Evolutionary conservation across 306 rosid species (phyloP).

Genomic region (Prunus salicina): DNA sequence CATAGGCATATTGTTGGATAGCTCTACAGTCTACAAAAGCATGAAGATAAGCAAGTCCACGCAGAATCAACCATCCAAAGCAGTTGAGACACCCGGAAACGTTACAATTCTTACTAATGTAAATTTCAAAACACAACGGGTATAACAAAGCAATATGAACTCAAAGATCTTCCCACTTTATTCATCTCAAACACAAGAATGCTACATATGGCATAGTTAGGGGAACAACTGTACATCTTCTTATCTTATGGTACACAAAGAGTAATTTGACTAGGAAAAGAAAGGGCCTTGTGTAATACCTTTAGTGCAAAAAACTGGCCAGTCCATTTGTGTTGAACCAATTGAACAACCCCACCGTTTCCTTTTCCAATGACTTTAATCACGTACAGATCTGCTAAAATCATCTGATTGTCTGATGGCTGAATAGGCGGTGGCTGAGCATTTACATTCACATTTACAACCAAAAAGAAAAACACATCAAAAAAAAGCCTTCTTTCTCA

Average conservation of each 20-base stretch:
- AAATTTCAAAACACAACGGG: not conserved
- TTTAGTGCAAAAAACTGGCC: constrained; percentile 93
- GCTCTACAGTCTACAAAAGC: constrained; percentile 1
- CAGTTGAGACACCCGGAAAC: no score
- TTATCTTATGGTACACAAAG: not conserved
- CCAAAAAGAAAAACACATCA: constrained; percentile 22
- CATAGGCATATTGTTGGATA: not conserved
- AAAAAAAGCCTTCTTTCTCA: constrained; percentile 6
- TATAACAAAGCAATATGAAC: not conserved
- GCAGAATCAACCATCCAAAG: not conserved
- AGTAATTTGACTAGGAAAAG: not conserved
- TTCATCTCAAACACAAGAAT: not conserved
- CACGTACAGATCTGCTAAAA: constrained; percentile 63
- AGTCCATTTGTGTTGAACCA: constrained; percentile 99
- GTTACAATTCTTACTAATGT: not conserved
- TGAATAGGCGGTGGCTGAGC: constrained; percentile 89
- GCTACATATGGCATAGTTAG: not conserved
- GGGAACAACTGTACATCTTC: not conserved
- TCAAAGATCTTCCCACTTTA: not conserved
- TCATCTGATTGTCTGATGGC: constrained; percentile 74
- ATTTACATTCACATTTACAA: constrained; percentile 20
- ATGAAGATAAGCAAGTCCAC: not conserved
- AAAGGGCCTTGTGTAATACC: constrained; percentile 45
- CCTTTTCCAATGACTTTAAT: constrained; percentile 96
- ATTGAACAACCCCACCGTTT: constrained; percentile 85